These are phyloP conservation scores for Trichoderma virens DNA, from an alignment of 495 filamentous ascomycete species.

Conservation along the genomic window DNA sequence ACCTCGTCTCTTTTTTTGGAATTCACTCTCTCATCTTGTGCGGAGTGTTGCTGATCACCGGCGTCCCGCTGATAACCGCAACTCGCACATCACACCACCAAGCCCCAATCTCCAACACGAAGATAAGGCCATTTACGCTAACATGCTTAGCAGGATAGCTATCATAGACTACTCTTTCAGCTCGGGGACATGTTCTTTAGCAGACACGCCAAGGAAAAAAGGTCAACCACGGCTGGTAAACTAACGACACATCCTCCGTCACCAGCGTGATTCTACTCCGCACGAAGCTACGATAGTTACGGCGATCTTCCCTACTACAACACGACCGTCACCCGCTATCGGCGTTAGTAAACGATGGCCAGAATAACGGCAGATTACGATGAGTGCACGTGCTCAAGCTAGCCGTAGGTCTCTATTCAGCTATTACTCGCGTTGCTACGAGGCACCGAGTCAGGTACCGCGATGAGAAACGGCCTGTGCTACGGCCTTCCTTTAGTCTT, in stretches of 20 bases:
- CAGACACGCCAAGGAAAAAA: background rate
- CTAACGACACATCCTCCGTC: constrained; percentile 3
- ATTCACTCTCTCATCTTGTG: too few species aligned
- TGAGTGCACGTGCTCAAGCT: constrained; percentile 1
- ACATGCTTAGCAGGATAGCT: background rate
- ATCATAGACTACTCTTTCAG: background rate
- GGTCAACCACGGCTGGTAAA: background rate
- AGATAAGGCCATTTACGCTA: background rate
- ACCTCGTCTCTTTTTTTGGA: too few species aligned
- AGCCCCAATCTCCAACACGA: background rate
- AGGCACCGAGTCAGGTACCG: background rate
- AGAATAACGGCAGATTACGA: background rate
- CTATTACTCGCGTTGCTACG: background rate
- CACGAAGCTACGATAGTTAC: background rate
- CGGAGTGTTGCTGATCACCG: too few species aligned
- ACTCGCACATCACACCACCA: background rate
- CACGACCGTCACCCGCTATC: background rate
- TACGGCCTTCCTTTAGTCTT: background rate
- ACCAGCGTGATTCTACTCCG: background rate
- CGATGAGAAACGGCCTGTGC: background rate
- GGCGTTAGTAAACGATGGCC: background rate
- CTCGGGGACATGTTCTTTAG: background rate
- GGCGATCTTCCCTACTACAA: background rate
- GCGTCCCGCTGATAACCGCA: background rate
- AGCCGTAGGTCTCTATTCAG: background rate